These are phyloP conservation scores for Myrica gale DNA, from an alignment of 306 rosid genomes.

Conservation along the genomic window DNA sequence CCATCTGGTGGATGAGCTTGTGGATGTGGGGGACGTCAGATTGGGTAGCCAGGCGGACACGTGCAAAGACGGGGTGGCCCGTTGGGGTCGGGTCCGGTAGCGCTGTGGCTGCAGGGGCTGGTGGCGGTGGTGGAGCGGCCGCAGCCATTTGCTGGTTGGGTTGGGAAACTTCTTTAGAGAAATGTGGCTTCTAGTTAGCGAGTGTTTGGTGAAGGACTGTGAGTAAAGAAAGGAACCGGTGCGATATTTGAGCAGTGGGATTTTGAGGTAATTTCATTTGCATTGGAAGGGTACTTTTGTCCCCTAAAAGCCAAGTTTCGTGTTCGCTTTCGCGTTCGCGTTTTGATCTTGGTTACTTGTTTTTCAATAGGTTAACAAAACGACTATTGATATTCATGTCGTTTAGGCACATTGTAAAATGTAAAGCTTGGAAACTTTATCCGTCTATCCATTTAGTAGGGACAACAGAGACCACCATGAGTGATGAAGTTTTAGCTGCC, in stretches of 20 bases:
- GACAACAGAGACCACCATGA: not conserved
- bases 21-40: conserved; percentile 75
- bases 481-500: no score
- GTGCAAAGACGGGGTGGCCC: conserved; percentile 60
- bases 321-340: no score
- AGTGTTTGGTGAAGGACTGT: not conserved
- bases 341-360: no score
- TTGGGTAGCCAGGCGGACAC: conserved; percentile 63
- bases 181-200: not conserved
- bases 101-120: conserved; percentile 36
- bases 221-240: not conserved
- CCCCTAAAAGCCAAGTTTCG: no score
- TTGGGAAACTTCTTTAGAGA: not conserved
- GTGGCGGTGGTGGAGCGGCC: conserved; percentile 83
- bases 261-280: not conserved
- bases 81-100: conserved; percentile 36
- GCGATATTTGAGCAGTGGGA: not conserved
- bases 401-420: not conserved
- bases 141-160: conserved; percentile 45
- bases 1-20: conserved; percentile 81
- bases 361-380: no score
- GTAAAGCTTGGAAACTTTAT: not conserved
- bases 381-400: no score
- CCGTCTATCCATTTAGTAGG: not conserved
- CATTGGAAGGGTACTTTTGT: no score